These are phyloP conservation scores for Pseudopediastrum boryanum DNA, from an alignment of 139 green algal species.

Conservation along the genomic window DNA sequence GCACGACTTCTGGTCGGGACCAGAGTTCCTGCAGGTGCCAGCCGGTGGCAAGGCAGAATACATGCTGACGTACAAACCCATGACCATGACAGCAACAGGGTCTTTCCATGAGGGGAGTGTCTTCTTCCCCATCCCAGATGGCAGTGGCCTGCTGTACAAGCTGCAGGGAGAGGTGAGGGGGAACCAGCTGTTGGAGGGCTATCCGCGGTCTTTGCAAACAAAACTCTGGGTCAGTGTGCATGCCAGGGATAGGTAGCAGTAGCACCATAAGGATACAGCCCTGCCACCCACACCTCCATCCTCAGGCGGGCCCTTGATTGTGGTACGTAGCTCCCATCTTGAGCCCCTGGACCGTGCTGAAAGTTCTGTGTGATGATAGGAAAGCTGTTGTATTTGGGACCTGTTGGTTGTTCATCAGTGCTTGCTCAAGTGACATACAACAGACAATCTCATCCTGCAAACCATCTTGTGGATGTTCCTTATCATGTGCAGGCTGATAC, in stretches of 20 bases:
- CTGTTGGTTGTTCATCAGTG: too few species aligned
- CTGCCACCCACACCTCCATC: too few species aligned
- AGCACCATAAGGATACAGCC: too few species aligned
- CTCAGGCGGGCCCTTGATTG: too few species aligned
- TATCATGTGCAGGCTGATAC: conserved; percentile 21
- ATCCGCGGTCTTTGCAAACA: too few species aligned
- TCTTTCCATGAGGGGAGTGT: conserved; percentile 65
- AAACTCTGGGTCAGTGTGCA: too few species aligned
- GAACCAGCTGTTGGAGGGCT: background rate
- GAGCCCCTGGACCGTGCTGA: too few species aligned
- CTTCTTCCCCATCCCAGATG: conserved; percentile 86
- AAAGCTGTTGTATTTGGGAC: too few species aligned
- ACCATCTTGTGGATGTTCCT: background rate
- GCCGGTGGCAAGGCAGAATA: conserved; percentile 50
- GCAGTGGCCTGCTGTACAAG: conserved; percentile 72
- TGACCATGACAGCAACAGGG: conserved; percentile 64
- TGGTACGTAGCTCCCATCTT: too few species aligned
- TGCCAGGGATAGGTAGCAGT: too few species aligned
- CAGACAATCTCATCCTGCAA: background rate
- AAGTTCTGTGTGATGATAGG: too few species aligned
- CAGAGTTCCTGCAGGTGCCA: conserved; percentile 53
- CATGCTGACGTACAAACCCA: conserved; percentile 69
- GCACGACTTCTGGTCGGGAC: conserved; percentile 74
- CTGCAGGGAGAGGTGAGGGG: conserved; percentile 46
- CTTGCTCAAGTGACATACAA: too few species aligned